Evolutionary conservation across 129 eudicot genomes (phyloP), one percentile per base, ranked within the genome.

Genomic region (Ambrosia trifida): DNA sequence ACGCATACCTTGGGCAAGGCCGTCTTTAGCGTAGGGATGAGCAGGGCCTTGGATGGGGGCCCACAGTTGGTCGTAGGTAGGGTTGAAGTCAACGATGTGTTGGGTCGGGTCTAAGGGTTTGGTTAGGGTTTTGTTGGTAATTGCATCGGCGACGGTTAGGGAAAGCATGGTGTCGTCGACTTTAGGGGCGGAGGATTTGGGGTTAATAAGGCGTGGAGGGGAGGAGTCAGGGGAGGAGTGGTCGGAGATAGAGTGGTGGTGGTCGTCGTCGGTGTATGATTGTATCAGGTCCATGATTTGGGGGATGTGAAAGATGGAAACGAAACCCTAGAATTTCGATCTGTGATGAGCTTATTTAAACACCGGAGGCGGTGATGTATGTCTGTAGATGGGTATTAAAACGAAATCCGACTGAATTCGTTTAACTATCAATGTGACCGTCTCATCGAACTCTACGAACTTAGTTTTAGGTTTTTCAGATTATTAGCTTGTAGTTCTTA

Each of bases 1-100:
- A n/a, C 98, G 87, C 70, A 94, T 82, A 18, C 98, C 98, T 50
- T 94, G 98, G 5, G 98, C 97, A 6, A 94, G 44, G 30, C 98
- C 98, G 78, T 94, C 98, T 45, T 94, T 94, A n/a, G 98, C 96
- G 79, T 87, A 89, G 5, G 98, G 98, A 43, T 94, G 98, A 1
- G 98, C 81, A 1, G 98, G 98, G 14, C 98, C 97, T 11, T 77
- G 81, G 35, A 94, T 85, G 2, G 98, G 98, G 2, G 98, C 88
- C 98, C 98, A 94, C 1, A 94, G 96, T 78, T 94, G 97, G 30
- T 94, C 98, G 85, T 87, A 89, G 31, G 97, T 89, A 0, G 97
- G 98, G 57, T 94, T 94, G 91, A 83, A 94, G 54, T 75, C 17
- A 47, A 94, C 97, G 13, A 85, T 13, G 83, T 90, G 97, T 64